Conservation (phyloP, 163 green algal genomes). For the Chlamydomonas reinhardtii region DNA sequence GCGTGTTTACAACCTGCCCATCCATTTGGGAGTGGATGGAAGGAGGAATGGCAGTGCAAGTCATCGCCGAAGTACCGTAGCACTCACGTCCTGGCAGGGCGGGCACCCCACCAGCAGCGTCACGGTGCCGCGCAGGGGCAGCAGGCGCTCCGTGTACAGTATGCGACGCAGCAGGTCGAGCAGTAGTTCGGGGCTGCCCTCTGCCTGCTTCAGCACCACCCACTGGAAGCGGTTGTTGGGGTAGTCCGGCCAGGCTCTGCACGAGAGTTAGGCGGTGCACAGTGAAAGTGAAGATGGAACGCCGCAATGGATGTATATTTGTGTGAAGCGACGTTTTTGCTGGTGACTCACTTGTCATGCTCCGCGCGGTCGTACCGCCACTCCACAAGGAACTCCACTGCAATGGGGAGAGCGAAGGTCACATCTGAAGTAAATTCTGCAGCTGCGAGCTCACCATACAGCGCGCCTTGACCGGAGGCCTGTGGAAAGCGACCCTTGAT, state of each 20-base stretch:
- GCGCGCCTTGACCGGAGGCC: too few relatives aligned
- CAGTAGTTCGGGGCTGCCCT: not conserved
- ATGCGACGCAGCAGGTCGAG: not conserved
- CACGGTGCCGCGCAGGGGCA: not conserved
- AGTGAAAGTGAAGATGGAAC: not conserved
- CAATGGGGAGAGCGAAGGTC: not conserved
- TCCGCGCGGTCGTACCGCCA: not conserved
- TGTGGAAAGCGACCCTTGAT: too few relatives aligned
- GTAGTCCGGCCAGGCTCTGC: conserved; percentile 18
- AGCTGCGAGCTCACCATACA: too few relatives aligned
- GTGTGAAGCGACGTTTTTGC: too few relatives aligned
- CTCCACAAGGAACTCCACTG: conserved; percentile 30
- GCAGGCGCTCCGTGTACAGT: conserved; percentile 8
- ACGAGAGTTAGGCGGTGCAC: not conserved
- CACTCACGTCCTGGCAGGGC: conserved; percentile 24
- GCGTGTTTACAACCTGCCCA: too few relatives aligned
- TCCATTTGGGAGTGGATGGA: too few relatives aligned
- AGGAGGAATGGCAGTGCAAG: too few relatives aligned
- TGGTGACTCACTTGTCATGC: not conserved
- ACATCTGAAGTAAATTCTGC: too few relatives aligned
- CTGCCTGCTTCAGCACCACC: not conserved
- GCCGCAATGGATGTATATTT: not conserved
- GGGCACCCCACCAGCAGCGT: not conserved
- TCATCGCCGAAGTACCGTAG: too few relatives aligned
- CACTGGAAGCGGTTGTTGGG: conserved; percentile 1